Conservation (phyloP, 1,284 basidiomycete species). For the Cerioporus squamosus region DNA sequence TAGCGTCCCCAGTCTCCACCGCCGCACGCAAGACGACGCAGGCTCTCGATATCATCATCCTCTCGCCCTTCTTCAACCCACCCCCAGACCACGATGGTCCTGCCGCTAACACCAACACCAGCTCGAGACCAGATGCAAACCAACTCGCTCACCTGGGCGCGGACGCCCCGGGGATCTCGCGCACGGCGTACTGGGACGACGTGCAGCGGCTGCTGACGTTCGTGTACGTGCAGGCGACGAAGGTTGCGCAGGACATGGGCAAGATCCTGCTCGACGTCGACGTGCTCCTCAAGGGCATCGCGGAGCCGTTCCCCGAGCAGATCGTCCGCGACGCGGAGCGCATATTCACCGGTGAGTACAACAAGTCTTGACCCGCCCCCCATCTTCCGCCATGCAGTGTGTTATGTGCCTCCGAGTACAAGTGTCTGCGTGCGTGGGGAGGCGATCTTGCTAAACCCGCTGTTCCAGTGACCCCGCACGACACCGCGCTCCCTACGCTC, state of each 20-base stretch:
- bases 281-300: constrained; percentile 60
- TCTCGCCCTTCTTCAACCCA: constrained; percentile 57
- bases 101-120: background rate
- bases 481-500: constrained; percentile 10
- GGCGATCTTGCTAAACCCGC: no score
- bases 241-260: constrained; percentile 65
- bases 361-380: no score
- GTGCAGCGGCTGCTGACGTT: constrained; percentile 73
- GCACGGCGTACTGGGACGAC: constrained; percentile 55
- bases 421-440: no score
- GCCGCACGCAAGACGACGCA: constrained; percentile 51
- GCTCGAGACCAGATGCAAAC: background rate
- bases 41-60: constrained; percentile 63
- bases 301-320: constrained; percentile 43
- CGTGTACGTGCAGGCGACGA: constrained; percentile 76
- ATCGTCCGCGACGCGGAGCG: constrained; percentile 35
- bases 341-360: constrained; percentile 31
- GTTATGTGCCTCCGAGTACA: no score
- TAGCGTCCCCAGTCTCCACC: constrained; percentile 53
- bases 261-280: constrained; percentile 73
- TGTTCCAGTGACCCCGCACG: constrained; percentile 16
- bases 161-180: constrained; percentile 43
- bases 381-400: background rate
- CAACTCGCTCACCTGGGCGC: background rate
- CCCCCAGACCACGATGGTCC: constrained; percentile 5